Conservation (phyloP, 2,329 filamentous ascomycete species). For the Talaromyces verruculosus region DNA sequence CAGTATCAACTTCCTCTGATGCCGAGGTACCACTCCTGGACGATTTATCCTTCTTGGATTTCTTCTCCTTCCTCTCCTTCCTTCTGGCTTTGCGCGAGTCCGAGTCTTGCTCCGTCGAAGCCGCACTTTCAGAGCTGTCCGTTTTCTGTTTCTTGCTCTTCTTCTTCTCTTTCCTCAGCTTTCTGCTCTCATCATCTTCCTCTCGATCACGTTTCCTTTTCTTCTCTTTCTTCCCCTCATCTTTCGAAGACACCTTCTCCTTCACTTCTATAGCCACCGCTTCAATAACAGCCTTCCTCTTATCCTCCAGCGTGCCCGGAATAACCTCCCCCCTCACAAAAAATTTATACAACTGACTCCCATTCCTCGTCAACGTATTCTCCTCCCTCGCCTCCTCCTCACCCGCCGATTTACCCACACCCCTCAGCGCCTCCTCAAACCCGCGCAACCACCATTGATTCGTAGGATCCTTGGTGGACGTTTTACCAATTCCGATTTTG, state of each 20-base stretch:
- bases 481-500: conserved; percentile 77
- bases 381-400: conserved; percentile 28
- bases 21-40: background rate
- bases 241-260: conserved; percentile 20
- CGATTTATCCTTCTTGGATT: conserved; percentile 24
- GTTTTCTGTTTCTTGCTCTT: conserved; percentile 25
- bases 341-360: conserved; percentile 68
- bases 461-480: conserved; percentile 59
- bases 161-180: conserved; percentile 32
- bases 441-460: conserved; percentile 98
- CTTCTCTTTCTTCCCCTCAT: conserved; percentile 26
- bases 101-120: background rate
- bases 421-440: conserved; percentile 86
- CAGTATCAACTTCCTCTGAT: conserved; percentile 25
- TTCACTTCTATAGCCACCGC: conserved; percentile 1
- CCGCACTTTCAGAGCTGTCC: conserved; percentile 8
- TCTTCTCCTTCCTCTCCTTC: conserved; percentile 19
- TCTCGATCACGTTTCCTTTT: conserved; percentile 40
- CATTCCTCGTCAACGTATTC: conserved; percentile 45
- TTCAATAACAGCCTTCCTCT: background rate
- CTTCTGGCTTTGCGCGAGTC: background rate
- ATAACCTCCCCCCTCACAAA: conserved; percentile 83
- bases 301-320: conserved; percentile 59
- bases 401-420: conserved; percentile 62
- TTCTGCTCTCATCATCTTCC: conserved; percentile 24